phyloP scores from a whole-genome alignment of 768 basidiomycete genomes.

The Lactarius sanguifluus region DNA sequence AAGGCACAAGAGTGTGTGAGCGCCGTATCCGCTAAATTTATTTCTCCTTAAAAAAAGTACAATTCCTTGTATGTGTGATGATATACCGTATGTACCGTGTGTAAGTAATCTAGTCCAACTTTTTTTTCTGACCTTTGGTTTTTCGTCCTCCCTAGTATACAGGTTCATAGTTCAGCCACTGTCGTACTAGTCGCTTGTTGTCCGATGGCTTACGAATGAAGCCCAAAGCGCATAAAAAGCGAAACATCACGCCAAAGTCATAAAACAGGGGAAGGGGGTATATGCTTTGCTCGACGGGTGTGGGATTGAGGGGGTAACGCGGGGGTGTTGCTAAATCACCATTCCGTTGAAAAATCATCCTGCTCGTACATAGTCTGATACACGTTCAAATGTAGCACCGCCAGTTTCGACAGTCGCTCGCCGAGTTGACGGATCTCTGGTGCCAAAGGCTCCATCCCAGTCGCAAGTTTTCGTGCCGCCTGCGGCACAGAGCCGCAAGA shows the following conservation, averaged over 20 bases:
- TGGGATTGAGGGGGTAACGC: slow-evolving; percentile 22
- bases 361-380: slow-evolving; percentile 78
- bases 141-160: slow-evolving; percentile 14
- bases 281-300: slow-evolving; percentile 25
- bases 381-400: slow-evolving; percentile 70
- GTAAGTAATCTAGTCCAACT: slow-evolving; percentile 5
- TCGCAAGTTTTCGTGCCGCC: slow-evolving; percentile 21
- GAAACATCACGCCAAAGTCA: slow-evolving; percentile 25
- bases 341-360: slow-evolving; percentile 46
- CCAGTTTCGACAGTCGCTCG: slow-evolving; percentile 70
- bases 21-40: neutral
- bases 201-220: slow-evolving; percentile 14
- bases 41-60: slow-evolving; percentile 2
- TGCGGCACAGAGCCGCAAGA: slow-evolving; percentile 34
- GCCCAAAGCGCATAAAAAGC: slow-evolving; percentile 18
- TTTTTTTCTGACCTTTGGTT: slow-evolving; percentile 1
- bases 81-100: neutral
- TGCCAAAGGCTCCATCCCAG: slow-evolving; percentile 68
- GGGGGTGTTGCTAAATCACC: slow-evolving; percentile 17
- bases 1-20: neutral
- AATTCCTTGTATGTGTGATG: slow-evolving; percentile 2
- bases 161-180: slow-evolving; percentile 22
- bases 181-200: slow-evolving; percentile 19
- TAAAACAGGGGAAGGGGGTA: slow-evolving; percentile 15
- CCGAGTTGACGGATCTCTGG: slow-evolving; percentile 69